Percentiles rank a stretch among this genome's conserved stretches.
Conservation (phyloP, 169 alveolate genomes). For the Plasmodium knowlesi region DNA sequence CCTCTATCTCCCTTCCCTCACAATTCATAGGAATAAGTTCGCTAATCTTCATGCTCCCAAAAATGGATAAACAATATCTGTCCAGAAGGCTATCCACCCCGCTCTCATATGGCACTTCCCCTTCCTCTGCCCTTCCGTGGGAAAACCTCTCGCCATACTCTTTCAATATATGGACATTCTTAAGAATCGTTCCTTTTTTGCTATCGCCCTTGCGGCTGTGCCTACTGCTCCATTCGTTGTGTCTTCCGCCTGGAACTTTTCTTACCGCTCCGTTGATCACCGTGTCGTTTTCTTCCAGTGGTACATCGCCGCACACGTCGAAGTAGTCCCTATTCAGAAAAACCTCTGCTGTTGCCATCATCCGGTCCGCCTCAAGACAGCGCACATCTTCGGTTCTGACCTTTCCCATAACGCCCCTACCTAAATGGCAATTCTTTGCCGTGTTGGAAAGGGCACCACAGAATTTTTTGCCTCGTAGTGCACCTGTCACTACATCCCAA, state of each 20-base stretch:
- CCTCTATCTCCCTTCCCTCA: not conserved
- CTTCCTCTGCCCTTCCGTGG: not conserved
- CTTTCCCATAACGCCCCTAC: not conserved
- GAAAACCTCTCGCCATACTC: conserved; percentile 18
- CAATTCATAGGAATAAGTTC: not conserved
- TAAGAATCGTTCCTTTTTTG: conserved; percentile 28
- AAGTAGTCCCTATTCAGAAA: not conserved
- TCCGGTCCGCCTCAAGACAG: not conserved
- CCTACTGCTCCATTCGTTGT: not conserved
- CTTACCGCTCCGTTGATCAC: not conserved
- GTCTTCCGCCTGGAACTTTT: not conserved
- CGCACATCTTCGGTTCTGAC: not conserved
- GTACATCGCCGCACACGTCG: not conserved
- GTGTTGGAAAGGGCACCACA: not conserved
- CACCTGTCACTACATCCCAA: not conserved
- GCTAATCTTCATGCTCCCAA: conserved; percentile 7
- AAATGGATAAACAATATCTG: conserved; percentile 12
- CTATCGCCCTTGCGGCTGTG: not conserved
- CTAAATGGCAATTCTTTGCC: not conserved
- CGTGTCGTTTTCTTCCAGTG: not conserved
- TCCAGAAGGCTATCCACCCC: conserved; percentile 4
- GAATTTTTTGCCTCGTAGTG: not conserved
- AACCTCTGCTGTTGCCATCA: not conserved
- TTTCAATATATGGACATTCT: conserved; percentile 21
- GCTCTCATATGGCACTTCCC: not conserved